Conservation (phyloP, 441 rosid genomes). For the Cnidoscolus chayamansa region DNA sequence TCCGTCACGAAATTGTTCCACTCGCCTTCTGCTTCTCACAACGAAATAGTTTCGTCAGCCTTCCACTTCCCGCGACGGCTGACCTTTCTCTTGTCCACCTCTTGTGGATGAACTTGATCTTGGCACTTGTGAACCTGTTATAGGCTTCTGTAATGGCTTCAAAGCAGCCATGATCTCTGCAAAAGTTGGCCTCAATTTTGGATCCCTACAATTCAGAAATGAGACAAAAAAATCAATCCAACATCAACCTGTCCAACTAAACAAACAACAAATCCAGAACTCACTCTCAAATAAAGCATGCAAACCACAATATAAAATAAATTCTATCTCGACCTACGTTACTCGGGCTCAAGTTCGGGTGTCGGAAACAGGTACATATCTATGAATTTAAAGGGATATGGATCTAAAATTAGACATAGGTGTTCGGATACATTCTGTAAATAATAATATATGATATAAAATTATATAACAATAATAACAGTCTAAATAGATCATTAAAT, state of each 20-base stretch:
- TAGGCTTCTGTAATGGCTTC: slow-evolving; percentile 83
- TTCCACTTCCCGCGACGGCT: slow-evolving; percentile 20
- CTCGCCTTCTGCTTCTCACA: slow-evolving; percentile 16
- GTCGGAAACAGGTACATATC: no score
- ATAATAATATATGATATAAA: no score
- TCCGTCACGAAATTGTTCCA: background rate
- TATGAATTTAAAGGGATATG: no score
- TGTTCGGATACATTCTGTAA: no score
- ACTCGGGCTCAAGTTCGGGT: no score
- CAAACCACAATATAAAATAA: no score
- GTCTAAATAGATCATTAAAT: no score
- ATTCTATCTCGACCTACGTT: no score
- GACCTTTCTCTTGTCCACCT: slow-evolving; percentile 31
- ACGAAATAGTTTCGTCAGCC: background rate
- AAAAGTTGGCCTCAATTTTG: slow-evolving; percentile 84
- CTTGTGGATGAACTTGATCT: slow-evolving; percentile 37
- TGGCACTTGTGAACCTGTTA: slow-evolving; percentile 46
- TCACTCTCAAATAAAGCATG: no score
- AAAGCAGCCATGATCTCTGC: slow-evolving; percentile 85
- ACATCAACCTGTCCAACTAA: background rate
- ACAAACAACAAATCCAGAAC: background rate
- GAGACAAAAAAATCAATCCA: slow-evolving; percentile 20
- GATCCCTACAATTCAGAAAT: slow-evolving; percentile 49
- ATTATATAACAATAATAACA: no score
- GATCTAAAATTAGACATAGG: no score